Evolutionary conservation across 23 red algal genomes (phyloP).

Genomic region (Chondrus crispus): DNA sequence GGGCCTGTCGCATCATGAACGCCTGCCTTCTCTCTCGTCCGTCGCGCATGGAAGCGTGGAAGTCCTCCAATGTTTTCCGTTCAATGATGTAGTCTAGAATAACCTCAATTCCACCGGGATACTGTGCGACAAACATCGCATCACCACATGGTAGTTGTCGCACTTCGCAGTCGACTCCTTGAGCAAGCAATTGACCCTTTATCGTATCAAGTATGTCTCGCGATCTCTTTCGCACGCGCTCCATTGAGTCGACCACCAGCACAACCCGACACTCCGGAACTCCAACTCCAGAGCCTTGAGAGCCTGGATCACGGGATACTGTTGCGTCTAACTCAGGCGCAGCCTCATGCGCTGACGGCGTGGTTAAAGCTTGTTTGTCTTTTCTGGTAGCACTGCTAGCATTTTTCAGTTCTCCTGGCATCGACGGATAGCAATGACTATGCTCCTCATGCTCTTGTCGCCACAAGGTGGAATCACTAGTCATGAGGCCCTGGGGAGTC

Average conservation of each 20-base stretch:
- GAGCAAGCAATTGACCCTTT: not conserved
- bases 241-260: constrained; percentile 35
- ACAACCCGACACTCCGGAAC: constrained; percentile 28
- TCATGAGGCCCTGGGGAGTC: too few species aligned
- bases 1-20: constrained; percentile 24
- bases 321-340: not conserved
- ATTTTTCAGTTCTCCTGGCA: not conserved
- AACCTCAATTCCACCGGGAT: constrained; percentile 34
- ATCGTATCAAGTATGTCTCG: not conserved
- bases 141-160: constrained; percentile 52
- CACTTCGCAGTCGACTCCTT: not conserved
- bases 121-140: constrained; percentile 51
- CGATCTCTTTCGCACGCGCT: not conserved
- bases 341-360: not conserved
- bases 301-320: too few species aligned
- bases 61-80: constrained; percentile 66
- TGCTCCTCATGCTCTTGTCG: not conserved
- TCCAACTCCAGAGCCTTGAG: too few species aligned
- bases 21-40: constrained; percentile 41
- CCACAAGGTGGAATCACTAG: too few species aligned
- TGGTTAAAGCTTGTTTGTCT: not conserved
- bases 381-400: not conserved
- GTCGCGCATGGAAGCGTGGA: constrained; percentile 37
- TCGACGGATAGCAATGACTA: not conserved
- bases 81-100: constrained; percentile 67